phyloP scores from a whole-genome alignment of 1,284 basidiomycete genomes.

The Ustilago cynodontis region DNA sequence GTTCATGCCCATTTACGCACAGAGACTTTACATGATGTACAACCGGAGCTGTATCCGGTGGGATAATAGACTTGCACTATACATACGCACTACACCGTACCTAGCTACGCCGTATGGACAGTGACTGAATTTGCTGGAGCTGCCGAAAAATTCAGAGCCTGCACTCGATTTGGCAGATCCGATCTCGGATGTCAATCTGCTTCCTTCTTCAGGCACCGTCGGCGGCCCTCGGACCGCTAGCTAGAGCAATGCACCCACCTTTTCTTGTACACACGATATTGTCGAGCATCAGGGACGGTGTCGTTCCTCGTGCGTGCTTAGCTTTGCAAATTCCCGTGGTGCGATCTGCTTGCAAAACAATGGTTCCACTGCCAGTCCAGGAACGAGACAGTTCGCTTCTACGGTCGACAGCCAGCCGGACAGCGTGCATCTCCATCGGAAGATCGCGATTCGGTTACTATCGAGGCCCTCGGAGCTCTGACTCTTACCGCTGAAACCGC shows the following conservation, averaged over 20 bases:
- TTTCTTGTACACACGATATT: background rate
- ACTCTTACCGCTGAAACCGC: too few relatives aligned
- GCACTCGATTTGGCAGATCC: slow-evolving; percentile 6
- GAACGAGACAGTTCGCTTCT: slow-evolving; percentile 18
- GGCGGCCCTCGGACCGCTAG: slow-evolving; percentile 9
- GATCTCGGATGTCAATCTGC: slow-evolving; percentile 7
- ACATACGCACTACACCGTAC: too few relatives aligned
- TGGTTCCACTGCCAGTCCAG: background rate
- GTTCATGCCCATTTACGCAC: too few relatives aligned
- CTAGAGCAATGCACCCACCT: background rate
- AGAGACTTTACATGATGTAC: too few relatives aligned
- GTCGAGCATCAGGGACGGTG: background rate
- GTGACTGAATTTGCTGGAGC: too few relatives aligned
- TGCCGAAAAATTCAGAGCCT: too few relatives aligned
- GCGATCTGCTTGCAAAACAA: background rate
- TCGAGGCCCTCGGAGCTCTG: too few relatives aligned
- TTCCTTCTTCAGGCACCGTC: background rate
- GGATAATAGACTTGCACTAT: too few relatives aligned
- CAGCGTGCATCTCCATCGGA: background rate
- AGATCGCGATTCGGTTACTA: too few relatives aligned
- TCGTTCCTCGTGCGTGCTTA: background rate
- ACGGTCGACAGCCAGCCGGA: slow-evolving; percentile 7
- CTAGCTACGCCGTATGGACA: too few relatives aligned
- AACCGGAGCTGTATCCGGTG: too few relatives aligned
- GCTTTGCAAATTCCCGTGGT: too few relatives aligned